Evolutionary conservation across 139 green algal species (phyloP).

Genomic region (Desmodesmus armatus): DNA sequence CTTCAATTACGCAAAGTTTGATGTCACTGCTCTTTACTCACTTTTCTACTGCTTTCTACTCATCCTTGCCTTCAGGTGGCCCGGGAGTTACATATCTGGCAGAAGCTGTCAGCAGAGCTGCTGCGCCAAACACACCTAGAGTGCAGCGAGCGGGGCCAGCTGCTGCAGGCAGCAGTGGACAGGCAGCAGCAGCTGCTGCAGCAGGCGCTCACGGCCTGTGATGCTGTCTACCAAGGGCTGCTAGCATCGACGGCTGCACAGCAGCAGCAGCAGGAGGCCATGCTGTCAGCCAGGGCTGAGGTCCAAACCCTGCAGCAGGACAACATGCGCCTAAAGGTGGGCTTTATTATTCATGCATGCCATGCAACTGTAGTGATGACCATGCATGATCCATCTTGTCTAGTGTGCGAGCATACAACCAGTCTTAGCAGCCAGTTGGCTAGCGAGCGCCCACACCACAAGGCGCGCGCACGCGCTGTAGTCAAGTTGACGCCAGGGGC

Average conservation of each 20-base stretch:
- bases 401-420: too few species aligned
- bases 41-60: too few species aligned
- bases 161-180: slow-evolving; percentile 10
- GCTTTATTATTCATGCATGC: too few species aligned
- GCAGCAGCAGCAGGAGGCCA: background rate
- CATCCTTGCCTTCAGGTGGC: slow-evolving; percentile 6
- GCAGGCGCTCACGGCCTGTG: slow-evolving; percentile 2
- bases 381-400: too few species aligned
- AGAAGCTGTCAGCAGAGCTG: background rate
- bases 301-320: background rate
- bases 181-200: slow-evolving; percentile 31
- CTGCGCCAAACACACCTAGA: background rate
- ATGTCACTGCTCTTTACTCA: too few species aligned
- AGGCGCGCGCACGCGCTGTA: too few species aligned
- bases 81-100: slow-evolving; percentile 4
- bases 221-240: background rate
- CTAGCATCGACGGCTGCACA: background rate
- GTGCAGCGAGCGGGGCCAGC: background rate
- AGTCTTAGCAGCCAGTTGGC: too few species aligned
- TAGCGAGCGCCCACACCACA: too few species aligned
- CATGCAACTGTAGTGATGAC: too few species aligned
- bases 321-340: background rate
- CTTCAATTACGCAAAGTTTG: too few species aligned
- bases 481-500: too few species aligned
- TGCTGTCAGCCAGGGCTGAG: background rate